Percentiles rank a stretch among this genome's conserved stretches.
Evolutionary conservation across 768 basidiomycete species (phyloP).

Genomic region (Hirschioporus abietinus): DNA sequence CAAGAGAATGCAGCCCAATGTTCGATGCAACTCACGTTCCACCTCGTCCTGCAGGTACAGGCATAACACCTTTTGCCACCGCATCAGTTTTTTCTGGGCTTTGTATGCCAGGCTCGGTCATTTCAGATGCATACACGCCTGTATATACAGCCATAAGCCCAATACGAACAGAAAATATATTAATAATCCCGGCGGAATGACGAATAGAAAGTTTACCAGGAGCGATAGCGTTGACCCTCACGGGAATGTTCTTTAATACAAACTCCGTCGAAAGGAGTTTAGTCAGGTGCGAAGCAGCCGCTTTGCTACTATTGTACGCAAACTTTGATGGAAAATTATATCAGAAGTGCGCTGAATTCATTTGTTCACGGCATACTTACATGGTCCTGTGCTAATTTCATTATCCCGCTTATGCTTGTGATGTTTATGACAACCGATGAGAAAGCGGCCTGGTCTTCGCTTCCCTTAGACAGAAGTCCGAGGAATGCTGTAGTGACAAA

Average conservation of each 20-base stretch:
- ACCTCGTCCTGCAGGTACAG: slow-evolving; percentile 55
- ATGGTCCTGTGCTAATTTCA: slow-evolving; percentile 70
- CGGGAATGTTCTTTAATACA: slow-evolving; percentile 57
- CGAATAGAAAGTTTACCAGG: slow-evolving; percentile 38
- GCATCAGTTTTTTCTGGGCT: slow-evolving; percentile 38
- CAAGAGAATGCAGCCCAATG: neutral
- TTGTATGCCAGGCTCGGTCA: slow-evolving; percentile 51
- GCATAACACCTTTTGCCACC: slow-evolving; percentile 52
- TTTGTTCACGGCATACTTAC: slow-evolving; percentile 36
- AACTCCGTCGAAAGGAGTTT: slow-evolving; percentile 74
- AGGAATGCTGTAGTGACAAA: slow-evolving; percentile 75
- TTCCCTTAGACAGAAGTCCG: slow-evolving; percentile 68
- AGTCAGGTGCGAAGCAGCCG: slow-evolving; percentile 72
- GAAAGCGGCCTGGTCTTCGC: slow-evolving; percentile 48
- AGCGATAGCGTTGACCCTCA: slow-evolving; percentile 68
- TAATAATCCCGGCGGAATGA: neutral
- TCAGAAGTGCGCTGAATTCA: neutral
- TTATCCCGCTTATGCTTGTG: slow-evolving; percentile 69
- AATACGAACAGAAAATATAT: neutral
- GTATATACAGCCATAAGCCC: neutral
- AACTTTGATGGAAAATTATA: slow-evolving; percentile 40
- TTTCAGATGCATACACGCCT: slow-evolving; percentile 62
- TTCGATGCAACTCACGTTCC: slow-evolving; percentile 52
- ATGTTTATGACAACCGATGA: slow-evolving; percentile 70
- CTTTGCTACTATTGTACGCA: slow-evolving; percentile 77